Base-by-base conservation (phyloP, 2,329 filamentous ascomycete species). In the Didymella lethalis region DNA sequence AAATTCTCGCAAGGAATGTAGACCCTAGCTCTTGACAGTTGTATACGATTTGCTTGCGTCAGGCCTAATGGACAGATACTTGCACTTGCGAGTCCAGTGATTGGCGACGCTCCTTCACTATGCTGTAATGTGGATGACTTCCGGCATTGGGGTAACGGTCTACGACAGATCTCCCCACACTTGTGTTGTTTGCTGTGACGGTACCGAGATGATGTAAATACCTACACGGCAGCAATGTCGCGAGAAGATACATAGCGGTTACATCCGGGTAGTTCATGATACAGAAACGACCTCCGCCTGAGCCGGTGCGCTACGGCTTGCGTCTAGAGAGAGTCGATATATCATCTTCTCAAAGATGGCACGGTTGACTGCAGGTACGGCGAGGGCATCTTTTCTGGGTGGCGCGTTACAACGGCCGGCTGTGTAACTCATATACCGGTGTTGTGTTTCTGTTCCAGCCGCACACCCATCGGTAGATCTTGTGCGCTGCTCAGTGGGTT, bases 331-430 rank as follows among this genome's bases (percentile, higher is more conserved):
- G 18, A 36, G 7, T 53, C 45, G 18, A 48, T 54, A 54, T 48
- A 34, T 48, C 36, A 23, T 16, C 1, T 46, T n/a, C 23, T 14
- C 25, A 54, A 31, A 47, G 16, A 40, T 25, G 47, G 43, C 26
- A 28, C 29, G 2, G 36, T 29, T 44, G 28, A 36, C n/a, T 31
- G 5, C 3, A 2, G 18, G 34, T 26, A 28, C 29, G 34, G 34
- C 14, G 46, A 40, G 18, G 26, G 40, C 40, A 14, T 38, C 43
- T 23, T n/a, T 50, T 53, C 34, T 45, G 49, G 25, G 14, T 32
- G 38, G 49, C 59, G 55, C 60, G 62, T 63, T 59, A 46, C 62
- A 65, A 63, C 59, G 50, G 52, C 57, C 48, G 28, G 34, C 36
- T 59, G 65, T 63, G 46, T 40, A 48, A 65, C 62, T 58, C 36